phyloP scores from a whole-genome alignment of 1,284 basidiomycete species.

The Boletus semigastroideus region DNA sequence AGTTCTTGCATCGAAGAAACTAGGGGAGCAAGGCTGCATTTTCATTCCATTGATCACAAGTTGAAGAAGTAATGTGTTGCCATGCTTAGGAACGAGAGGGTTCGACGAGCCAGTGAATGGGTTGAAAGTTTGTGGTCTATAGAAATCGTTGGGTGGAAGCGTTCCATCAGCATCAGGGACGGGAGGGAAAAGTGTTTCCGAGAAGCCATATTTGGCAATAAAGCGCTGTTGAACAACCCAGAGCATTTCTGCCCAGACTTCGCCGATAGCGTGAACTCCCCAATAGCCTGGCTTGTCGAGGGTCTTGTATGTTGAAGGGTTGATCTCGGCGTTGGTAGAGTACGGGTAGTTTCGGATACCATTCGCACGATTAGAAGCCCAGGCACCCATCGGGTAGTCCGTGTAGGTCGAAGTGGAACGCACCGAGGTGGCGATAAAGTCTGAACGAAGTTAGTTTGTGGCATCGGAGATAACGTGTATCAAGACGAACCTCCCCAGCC shows the following conservation, averaged over 20 bases:
- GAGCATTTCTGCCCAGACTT: slow-evolving; percentile 95
- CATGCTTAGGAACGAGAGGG: slow-evolving; percentile 84
- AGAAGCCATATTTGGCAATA: slow-evolving; percentile 81
- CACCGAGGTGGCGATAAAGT: slow-evolving; percentile 84
- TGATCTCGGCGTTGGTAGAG: slow-evolving; percentile 75
- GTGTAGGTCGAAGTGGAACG: slow-evolving; percentile 71
- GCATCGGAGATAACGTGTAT: neutral
- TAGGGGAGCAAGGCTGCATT: slow-evolving; percentile 88
- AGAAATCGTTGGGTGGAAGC: slow-evolving; percentile 72
- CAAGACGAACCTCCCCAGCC: slow-evolving; percentile 73
- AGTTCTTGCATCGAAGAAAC: slow-evolving; percentile 90
- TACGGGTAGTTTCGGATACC: slow-evolving; percentile 92
- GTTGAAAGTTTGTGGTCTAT: slow-evolving; percentile 46
- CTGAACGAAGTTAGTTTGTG: slow-evolving; percentile 33
- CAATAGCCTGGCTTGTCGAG: slow-evolving; percentile 92
- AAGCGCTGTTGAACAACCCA: slow-evolving; percentile 80
- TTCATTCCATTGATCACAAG: slow-evolving; percentile 93
- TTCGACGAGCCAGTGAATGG: slow-evolving; percentile 42
- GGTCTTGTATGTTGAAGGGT: slow-evolving; percentile 95
- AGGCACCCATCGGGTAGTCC: slow-evolving; percentile 89
- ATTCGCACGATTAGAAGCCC: slow-evolving; percentile 78
- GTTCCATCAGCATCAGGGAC: slow-evolving; percentile 56
- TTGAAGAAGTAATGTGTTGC: slow-evolving; percentile 87
- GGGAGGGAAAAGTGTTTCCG: slow-evolving; percentile 80
- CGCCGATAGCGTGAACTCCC: slow-evolving; percentile 90